phyloP scores from a whole-genome alignment of 2,329 filamentous ascomycete species.

The Neurospora sp. region DNA sequence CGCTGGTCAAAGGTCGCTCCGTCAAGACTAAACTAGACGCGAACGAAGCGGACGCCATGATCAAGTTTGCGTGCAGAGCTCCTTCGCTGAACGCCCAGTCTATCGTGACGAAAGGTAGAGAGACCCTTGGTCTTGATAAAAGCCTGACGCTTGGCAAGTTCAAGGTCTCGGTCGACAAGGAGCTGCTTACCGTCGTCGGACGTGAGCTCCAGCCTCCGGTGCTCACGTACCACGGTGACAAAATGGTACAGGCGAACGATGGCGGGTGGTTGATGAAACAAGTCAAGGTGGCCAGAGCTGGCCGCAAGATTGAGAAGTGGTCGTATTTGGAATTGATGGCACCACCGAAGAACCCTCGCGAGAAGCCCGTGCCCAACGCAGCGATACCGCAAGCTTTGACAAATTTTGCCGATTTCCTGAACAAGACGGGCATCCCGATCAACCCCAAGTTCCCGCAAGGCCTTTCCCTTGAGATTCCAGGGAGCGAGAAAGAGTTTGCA shows the following conservation, averaged over 20 bases:
- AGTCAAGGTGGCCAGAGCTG: slow-evolving; percentile 44
- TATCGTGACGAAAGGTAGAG: slow-evolving; percentile 47
- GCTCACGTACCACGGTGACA: slow-evolving; percentile 42
- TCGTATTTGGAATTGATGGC: slow-evolving; percentile 33
- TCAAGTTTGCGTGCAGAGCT: slow-evolving; percentile 58
- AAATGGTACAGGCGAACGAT: slow-evolving; percentile 25
- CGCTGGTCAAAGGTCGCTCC: slow-evolving; percentile 54
- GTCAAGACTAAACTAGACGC: slow-evolving; percentile 48
- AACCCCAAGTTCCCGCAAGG: slow-evolving; percentile 10
- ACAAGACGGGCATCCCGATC: slow-evolving; percentile 31
- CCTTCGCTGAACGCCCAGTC: slow-evolving; percentile 58
- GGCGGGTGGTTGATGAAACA: slow-evolving; percentile 62
- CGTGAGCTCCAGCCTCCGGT: slow-evolving; percentile 54
- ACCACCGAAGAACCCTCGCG: no score
- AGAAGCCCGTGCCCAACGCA: neutral
- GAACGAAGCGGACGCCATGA: slow-evolving; percentile 57
- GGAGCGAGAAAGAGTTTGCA: neutral
- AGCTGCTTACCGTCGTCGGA: slow-evolving; percentile 61
- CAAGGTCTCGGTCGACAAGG: slow-evolving; percentile 49
- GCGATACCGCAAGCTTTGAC: slow-evolving; percentile 16
- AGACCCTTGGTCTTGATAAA: slow-evolving; percentile 46
- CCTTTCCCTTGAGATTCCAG: slow-evolving; percentile 4
- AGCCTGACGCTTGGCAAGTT: slow-evolving; percentile 43
- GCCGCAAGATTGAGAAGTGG: slow-evolving; percentile 37
- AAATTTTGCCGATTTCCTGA: slow-evolving; percentile 28